Base-by-base conservation (phyloP, 208 protist genomes). In the Leishmania turanica region DNA sequence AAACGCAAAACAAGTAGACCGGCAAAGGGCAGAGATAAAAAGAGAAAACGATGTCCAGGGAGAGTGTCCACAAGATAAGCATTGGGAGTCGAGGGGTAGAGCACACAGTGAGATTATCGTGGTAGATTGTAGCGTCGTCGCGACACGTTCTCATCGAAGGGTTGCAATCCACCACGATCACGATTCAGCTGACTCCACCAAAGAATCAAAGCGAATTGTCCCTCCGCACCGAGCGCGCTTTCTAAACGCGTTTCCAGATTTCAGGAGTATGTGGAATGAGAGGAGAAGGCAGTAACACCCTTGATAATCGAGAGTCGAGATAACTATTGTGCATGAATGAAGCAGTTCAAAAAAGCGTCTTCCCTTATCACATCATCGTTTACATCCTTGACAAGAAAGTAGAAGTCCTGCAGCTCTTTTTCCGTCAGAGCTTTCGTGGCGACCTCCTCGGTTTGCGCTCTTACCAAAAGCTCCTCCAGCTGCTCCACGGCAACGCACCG, bases 401-500 rank as follows among this genome's bases (percentile, higher is more conserved):
- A 85, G 0, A 85, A n/a, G 21, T 85, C 69, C 1, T 79, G 62
- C 11, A 85, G 65, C 73, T 85, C 82, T 24, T 76, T 79, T 27
- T 54, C 31, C 15, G 77, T 64, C 45, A 85, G 45, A 17, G 64
- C 34, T 40, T 68, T 15, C 42, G 62, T 42, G 13, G 40, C 45
- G 1, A 51, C 42, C 17, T 37, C 69, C 9, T 69, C 65, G 21
- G 34, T 47, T 40, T 82, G 72, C 15, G 53, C 42, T 1, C 49
- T 76, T 21, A 27, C 56, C 71, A 85, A 64, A 15, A 82, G 40
- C 2, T 37, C 45, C 60, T 85, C 82, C 4, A 85, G 71, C 45
- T 81, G 71, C 15, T 85, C 82, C 15, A 82, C 77, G n/a, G 77
- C 69, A 68, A 85, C 56, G 37, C 82, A 85, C 0, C 82, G 77